phyloP scores from a whole-genome alignment of 495 filamentous ascomycete genomes.

The Aspergillus biplanus region DNA sequence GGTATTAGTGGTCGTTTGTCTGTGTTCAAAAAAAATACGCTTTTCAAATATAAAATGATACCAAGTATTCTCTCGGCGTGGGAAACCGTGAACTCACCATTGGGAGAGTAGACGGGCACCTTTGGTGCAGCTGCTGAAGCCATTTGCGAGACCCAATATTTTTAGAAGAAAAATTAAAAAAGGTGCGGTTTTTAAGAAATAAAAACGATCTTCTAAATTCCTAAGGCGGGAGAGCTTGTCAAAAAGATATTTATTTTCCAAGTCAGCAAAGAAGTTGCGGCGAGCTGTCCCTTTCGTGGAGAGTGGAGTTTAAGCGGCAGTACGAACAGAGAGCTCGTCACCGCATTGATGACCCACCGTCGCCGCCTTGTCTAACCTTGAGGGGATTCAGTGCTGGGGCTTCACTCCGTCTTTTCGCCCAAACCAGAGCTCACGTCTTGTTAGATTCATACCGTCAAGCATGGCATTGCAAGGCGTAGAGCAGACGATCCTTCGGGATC shows the following conservation, averaged over 20 bases:
- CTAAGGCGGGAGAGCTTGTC: background rate
- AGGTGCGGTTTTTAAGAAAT: background rate
- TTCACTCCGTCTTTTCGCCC: background rate
- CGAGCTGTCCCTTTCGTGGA: constrained; percentile 48
- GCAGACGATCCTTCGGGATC: constrained; percentile 98
- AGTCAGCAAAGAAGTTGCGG: constrained; percentile 39
- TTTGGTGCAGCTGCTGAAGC: constrained; percentile 40
- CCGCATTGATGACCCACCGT: background rate
- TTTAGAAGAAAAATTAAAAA: background rate
- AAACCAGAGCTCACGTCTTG: constrained; percentile 9
- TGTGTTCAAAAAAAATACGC: background rate
- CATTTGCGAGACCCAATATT: constrained; percentile 18
- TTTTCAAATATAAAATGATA: too few species aligned
- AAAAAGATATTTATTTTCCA: constrained; percentile 11
- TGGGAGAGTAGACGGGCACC: constrained; percentile 52
- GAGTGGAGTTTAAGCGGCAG: constrained; percentile 42
- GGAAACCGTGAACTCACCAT: constrained; percentile 39
- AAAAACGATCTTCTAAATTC: background rate
- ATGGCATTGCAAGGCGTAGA: constrained; percentile 84
- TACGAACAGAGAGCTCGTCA: background rate
- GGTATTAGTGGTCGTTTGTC: constrained; percentile 2
- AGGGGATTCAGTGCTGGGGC: constrained; percentile 15
- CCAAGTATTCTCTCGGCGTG: constrained; percentile 11
- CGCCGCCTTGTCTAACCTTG: constrained; percentile 24
- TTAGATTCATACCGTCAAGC: constrained; percentile 23